Evolutionary conservation across 345 rosid species (phyloP).

Genomic region (Geranium brycei): DNA sequence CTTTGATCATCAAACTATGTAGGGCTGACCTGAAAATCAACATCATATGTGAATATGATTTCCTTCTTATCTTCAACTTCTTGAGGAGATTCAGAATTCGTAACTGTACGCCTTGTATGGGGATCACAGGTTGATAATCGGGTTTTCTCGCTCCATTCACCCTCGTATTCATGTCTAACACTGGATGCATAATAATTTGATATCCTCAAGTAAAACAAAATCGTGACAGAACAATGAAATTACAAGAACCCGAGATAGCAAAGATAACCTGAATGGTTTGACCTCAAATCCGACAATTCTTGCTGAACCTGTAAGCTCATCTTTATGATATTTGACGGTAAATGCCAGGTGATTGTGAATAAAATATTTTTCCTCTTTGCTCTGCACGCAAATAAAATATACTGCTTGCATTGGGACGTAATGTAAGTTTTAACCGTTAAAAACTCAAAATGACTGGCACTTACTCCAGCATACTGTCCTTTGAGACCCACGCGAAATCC

Average conservation of each 20-base stretch:
- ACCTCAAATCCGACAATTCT: constrained; percentile 79
- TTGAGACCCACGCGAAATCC: constrained; percentile 49
- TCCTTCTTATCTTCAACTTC: constrained; percentile 56
- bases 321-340: constrained; percentile 56
- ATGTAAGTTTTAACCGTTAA: background rate
- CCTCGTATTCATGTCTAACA: constrained; percentile 57
- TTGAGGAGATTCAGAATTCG: constrained; percentile 61
- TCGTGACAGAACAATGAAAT: background rate
- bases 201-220: constrained; percentile 2
- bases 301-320: constrained; percentile 32
- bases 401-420: background rate
- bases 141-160: constrained; percentile 48
- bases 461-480: constrained; percentile 43
- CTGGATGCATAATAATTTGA: constrained; percentile 23
- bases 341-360: constrained; percentile 63
- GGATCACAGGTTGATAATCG: constrained; percentile 67
- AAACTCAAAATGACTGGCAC: constrained; percentile 9
- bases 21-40: constrained; percentile 44
- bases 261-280: constrained; percentile 57
- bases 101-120: constrained; percentile 50
- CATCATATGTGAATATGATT: constrained; percentile 65
- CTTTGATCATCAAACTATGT: background rate
- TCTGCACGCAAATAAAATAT: constrained; percentile 25
- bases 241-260: background rate
- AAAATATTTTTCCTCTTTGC: constrained; percentile 56